Evolutionary conservation across 2,329 filamentous ascomycete genomes (phyloP), one percentile per base, ranked within the genome.

Genomic region (Colletotrichum truncatum): DNA sequence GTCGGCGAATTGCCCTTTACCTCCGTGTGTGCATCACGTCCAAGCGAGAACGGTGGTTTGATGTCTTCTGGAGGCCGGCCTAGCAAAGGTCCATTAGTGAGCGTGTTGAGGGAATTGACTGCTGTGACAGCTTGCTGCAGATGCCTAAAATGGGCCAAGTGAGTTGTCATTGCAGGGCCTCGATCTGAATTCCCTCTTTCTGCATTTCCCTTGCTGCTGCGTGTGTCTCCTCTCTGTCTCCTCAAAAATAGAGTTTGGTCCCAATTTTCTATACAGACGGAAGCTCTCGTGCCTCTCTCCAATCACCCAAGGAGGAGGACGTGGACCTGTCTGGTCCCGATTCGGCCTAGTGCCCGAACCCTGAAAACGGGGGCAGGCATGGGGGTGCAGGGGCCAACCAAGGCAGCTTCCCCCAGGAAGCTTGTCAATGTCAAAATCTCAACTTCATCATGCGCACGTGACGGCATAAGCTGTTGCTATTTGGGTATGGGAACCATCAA

Each of bases 211-310:
- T 26, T 16, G 32, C 23, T 14, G 23, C 32, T 18, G 34, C 36
- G 30, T 23, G n/a, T 30, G 39, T 18, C 32, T 51, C 26, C 53
- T 34, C 38, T 56, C 25, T 34, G 18, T 25, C 45, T 49, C 43
- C 23, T 58, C 55, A 30, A 39, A 58, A 58, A 58, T 51, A 51
- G 55, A 58, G 55, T 58, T 57, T 57, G 30, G 30, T 46, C 39
- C 53, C 53, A 9, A 28, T 36, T 57, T 57, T 57, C 21, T 28
- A n/a, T 45, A 12, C 11, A 25, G 36, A 30, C 25, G 12, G 38
- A 45, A 36, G 53, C 53, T 46, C 41, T 46, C 18, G 26, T 51
- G 38, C 52, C 38, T 16, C 18, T 11, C 16, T 12, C 28, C 16
- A 43, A 16, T 30, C 28, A 10, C 14, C 30, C 25, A 30, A 28